Conservation (phyloP, 176 grass and related monocot genomes). For the Eremochloa ophiuroides region DNA sequence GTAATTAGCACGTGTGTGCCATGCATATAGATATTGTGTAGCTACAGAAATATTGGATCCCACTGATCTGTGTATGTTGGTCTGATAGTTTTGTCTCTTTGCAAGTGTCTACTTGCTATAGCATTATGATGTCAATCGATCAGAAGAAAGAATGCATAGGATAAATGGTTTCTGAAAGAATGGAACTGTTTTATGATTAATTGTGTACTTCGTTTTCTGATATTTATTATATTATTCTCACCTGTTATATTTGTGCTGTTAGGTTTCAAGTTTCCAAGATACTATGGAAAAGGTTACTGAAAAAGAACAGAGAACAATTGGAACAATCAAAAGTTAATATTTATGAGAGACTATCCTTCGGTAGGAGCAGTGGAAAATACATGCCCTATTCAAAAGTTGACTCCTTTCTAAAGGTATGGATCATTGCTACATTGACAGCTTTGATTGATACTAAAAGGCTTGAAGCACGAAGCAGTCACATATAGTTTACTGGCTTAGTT, state of each 20-base stretch:
- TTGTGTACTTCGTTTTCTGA: not conserved
- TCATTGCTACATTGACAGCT: not conserved
- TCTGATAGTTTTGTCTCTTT: conserved; percentile 1
- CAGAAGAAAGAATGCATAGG: not conserved
- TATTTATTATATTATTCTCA: not conserved
- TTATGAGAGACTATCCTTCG: conserved; percentile 65
- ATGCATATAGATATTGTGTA: not conserved
- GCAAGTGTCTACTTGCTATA: not conserved
- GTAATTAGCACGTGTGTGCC: not conserved
- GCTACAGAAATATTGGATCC: not conserved
- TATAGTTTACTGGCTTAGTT: conserved; percentile 2
- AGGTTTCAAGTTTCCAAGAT: conserved; percentile 90
- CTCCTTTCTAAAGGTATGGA: conserved; percentile 82
- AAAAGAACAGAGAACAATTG: conserved; percentile 61
- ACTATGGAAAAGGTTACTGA: conserved; percentile 83
- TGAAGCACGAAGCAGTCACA: not conserved
- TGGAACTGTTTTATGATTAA: not conserved
- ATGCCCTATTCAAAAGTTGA: conserved; percentile 79
- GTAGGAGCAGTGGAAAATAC: conserved; percentile 63
- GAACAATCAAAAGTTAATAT: conserved; percentile 75
- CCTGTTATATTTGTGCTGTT: conserved; percentile 9
- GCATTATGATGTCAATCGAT: not conserved
- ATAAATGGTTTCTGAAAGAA: not conserved
- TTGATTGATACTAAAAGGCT: not conserved
- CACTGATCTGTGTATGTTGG: not conserved